Evolutionary conservation across 768 basidiomycete genomes (phyloP).

Genomic region (Amanita rimosa): DNA sequence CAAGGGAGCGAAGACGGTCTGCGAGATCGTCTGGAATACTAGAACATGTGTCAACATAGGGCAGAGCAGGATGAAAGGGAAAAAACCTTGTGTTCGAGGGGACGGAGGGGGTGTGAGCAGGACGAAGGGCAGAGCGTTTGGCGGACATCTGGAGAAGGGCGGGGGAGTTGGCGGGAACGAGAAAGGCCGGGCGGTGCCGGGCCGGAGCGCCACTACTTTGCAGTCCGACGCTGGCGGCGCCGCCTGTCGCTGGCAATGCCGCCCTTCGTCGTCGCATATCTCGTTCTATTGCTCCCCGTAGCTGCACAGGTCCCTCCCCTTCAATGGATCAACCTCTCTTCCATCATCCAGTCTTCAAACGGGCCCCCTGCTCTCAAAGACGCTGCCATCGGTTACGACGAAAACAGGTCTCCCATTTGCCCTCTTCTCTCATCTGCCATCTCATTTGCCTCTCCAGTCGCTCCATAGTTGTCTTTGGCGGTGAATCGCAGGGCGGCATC

Average conservation of each 20-base stretch:
- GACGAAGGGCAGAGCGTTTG: not conserved
- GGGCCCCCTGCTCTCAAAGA: conserved; percentile 57
- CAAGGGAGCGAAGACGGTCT: conserved; percentile 43
- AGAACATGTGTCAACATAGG: not conserved
- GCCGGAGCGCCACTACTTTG: not conserved
- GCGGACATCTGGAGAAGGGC: not conserved
- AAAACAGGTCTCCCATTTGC: conserved; percentile 21
- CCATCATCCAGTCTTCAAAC: conserved; percentile 39
- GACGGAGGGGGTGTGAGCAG: not conserved
- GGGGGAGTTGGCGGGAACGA: not conserved
- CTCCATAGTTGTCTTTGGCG: conserved; percentile 63
- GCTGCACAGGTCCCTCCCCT: conserved; percentile 48
- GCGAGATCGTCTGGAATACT: conserved; percentile 28
- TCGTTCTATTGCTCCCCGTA: conserved; percentile 24
- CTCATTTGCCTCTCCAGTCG: conserved; percentile 32
- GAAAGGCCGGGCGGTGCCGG: too few species aligned
- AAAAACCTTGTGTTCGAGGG: not conserved
- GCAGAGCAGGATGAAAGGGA: not conserved
- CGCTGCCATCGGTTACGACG: conserved; percentile 57
- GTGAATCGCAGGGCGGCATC: conserved; percentile 56
- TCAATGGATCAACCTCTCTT: conserved; percentile 68
- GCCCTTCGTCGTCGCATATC: conserved; percentile 13
- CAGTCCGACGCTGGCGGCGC: not conserved
- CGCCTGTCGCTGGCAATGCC: conserved; percentile 18
- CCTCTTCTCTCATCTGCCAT: conserved; percentile 5